These are phyloP conservation scores for Erodium maritimum DNA, from an alignment of 345 rosid genomes.

Conservation along the genomic window DNA sequence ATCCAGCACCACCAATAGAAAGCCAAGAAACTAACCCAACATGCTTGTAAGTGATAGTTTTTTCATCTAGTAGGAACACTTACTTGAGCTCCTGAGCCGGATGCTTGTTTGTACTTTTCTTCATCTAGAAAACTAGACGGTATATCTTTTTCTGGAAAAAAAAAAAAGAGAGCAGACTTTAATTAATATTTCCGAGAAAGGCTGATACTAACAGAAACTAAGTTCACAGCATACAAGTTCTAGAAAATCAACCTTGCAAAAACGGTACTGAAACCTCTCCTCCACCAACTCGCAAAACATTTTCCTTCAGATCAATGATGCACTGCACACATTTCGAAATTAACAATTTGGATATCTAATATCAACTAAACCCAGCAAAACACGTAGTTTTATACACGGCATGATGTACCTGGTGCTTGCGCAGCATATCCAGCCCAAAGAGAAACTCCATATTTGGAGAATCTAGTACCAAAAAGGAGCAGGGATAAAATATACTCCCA, in stretches of 20 bases:
- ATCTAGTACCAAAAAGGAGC: slow-evolving; percentile 89
- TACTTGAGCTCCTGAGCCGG: slow-evolving; percentile 75
- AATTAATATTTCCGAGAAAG: slow-evolving; percentile 1
- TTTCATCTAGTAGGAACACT: slow-evolving; percentile 8
- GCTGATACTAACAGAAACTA: background rate
- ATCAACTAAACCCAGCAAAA: slow-evolving; percentile 5
- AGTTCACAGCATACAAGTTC: background rate
- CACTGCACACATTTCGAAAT: slow-evolving; percentile 38
- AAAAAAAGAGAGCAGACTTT: slow-evolving; percentile 11
- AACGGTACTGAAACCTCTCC: slow-evolving; percentile 97
- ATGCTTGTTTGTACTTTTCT: slow-evolving; percentile 63
- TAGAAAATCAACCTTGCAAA: slow-evolving; percentile 50
- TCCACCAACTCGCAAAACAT: slow-evolving; percentile 83
- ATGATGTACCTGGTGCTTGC: slow-evolving; percentile 85
- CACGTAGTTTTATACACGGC: slow-evolving; percentile 1
- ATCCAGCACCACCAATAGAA: background rate
- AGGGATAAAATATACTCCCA: slow-evolving; percentile 77
- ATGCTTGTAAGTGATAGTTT: background rate
- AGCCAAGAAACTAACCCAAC: background rate
- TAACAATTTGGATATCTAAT: slow-evolving; percentile 4
- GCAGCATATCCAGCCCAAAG: slow-evolving; percentile 98
- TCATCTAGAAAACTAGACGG: slow-evolving; percentile 80
- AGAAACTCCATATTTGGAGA: slow-evolving; percentile 94
- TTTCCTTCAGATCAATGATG: slow-evolving; percentile 80
- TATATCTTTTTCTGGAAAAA: slow-evolving; percentile 78